Base-by-base conservation (phyloP, 768 basidiomycete species). In the Kwoniella europaea region DNA sequence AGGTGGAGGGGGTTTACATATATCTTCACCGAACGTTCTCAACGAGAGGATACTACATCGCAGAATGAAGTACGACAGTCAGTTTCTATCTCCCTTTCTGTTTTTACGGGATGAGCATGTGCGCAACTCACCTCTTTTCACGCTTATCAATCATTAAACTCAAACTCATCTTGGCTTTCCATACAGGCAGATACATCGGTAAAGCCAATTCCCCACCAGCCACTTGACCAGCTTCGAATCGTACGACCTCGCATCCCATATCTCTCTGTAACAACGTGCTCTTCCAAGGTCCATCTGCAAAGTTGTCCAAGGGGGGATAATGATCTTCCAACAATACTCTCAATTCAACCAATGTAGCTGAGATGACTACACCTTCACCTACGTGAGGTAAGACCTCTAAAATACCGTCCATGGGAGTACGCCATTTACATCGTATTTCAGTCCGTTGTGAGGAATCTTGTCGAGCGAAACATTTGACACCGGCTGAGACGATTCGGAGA, bases 91-190 rank as follows among this genome's bases (percentile, higher is more conserved):
- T 52, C 50, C 15, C 15, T 16, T 52, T 20, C 10, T 65, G 62
- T 59, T 46, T 29, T 24, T 20, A 65, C 5, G 18, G 42, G 29
- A 46, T 20, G 4, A 35, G 3, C n/a, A 22, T 13, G 60, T 35
- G 52, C 63, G 46, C 69, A 43, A 42, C 86, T 12, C 55, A 93
- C 95, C 91, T 93, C 85, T 98, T 98, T 27, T 94, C 92, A 79
- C 92, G 92, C 84, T 98, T 99, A 84, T 98, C 94, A 65, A 97
- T 89, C 93, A 98, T 94, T 68, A 98, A 86, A 0, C 91, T 89
- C 63, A 96, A 81, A 0, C 94, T 96, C 13, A 90, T 89, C 69
- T 90, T 91, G 2, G 93, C 94, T 84, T 92, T 94, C 97, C 96
- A 98, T 63, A 98, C 87, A 0, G 97, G 96, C n/a, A 98, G 85